Evolutionary conservation across 2,329 filamentous ascomycete species (phyloP), one percentile per base, ranked within the genome.

Genomic region (Sporothrix dimorphospora): DNA sequence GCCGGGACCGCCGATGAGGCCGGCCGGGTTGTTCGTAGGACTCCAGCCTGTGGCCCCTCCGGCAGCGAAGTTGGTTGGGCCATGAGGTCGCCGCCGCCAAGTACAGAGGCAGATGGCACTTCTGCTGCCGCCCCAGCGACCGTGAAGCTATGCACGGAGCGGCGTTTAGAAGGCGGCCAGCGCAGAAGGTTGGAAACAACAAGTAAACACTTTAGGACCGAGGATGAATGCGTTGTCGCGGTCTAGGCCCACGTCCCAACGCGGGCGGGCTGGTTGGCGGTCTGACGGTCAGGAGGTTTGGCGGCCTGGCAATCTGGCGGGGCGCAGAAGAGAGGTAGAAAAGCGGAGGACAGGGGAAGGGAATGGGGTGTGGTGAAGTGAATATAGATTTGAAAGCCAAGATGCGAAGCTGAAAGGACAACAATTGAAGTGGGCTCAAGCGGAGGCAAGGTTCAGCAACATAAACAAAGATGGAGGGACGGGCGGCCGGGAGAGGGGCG

Each of bases 1-100:
- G 70, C 21, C 30, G 73, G 49, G 3, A 27, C n/a, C 9, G 68
- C 55, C 69, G 76, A 51, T 59, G 77, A 71, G 53, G 63, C 67
- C 45, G 73, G 67, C 65, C 73, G 74, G 53, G 72, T 73, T 40
- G 73, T 71, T 51, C 19, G 59, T 16, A 7, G 38, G 42, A 38
- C 42, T 12, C 19, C 53, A 57, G 70, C 70, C 24, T 65, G 51
- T 34, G 49, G 70, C 59, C 55, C 71, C n/a, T 53, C 55, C 42
- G 63, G 61, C 65, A 40, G 38, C 49, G 53, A 27, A 40, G 19
- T n/a, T 53, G 24, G 67, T 51, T 73, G 72, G 1, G 73, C 69
- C 74, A 75, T 75, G 40, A 49, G 16, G 57, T 21, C 57, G 66
- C 65, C 45, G 55, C 51, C 42, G 69, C 67, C 12, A 47, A 57